Evolutionary conservation across 805 yeast genomes (phyloP).

Genomic region (Wickerhamiella vanderwaltii): DNA sequence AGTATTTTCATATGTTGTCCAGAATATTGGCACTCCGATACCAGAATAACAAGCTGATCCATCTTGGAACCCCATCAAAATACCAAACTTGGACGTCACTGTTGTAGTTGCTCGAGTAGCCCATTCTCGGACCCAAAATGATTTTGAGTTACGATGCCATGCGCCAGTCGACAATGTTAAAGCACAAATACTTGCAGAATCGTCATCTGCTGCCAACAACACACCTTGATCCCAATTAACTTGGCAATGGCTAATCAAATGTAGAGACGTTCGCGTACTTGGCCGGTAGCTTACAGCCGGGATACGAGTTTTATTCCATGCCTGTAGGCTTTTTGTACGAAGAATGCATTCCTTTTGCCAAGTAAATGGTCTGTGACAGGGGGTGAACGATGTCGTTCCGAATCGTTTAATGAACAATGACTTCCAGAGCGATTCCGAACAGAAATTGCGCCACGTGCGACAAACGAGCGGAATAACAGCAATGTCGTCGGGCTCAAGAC

Average conservation of each 20-base stretch:
- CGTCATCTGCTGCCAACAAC: not conserved
- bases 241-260: constrained; percentile 15
- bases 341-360: constrained; percentile 26
- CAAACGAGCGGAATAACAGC: constrained; percentile 24
- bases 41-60: not conserved
- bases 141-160: constrained; percentile 2
- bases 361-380: constrained; percentile 12
- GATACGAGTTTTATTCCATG: constrained; percentile 23
- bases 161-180: constrained; percentile 1
- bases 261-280: constrained; percentile 17
- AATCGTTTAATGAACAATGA: constrained; percentile 20
- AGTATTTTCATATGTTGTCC: too few relatives aligned
- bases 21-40: too few relatives aligned
- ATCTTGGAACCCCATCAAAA: not conserved
- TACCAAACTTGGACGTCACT: constrained; percentile 4
- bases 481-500: constrained; percentile 20
- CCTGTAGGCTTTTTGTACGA: constrained; percentile 20
- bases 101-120: not conserved
- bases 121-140: not conserved
- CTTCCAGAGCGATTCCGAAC: constrained; percentile 26
- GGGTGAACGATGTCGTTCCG: constrained; percentile 15
- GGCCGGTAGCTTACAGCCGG: constrained; percentile 21
- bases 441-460: constrained; percentile 21
- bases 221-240: constrained; percentile 6
- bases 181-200: not conserved